Evolutionary conservation across 768 basidiomycete species (phyloP).

Genomic region (Exsudoporus frostii): DNA sequence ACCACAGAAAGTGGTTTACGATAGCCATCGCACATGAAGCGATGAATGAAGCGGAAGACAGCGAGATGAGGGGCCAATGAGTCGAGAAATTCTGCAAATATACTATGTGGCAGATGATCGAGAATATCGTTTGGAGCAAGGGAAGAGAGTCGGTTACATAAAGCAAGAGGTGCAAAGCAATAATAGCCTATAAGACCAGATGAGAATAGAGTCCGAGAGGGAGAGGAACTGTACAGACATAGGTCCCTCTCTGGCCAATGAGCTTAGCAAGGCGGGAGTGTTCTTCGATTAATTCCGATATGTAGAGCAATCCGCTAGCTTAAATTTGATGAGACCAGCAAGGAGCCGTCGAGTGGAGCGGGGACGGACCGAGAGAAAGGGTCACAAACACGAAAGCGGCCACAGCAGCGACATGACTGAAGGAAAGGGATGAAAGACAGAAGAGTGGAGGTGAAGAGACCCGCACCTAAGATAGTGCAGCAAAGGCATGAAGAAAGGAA

Average conservation of each 20-base stretch:
- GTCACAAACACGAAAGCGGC: conserved; percentile 89
- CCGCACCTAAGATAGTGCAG: conserved; percentile 61
- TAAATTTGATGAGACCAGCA: conserved; percentile 10
- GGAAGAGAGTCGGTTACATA: conserved; percentile 83
- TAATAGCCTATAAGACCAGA: conserved; percentile 57
- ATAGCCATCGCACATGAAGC: conserved; percentile 84
- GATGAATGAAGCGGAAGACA: conserved; percentile 81
- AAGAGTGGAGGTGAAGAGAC: neutral
- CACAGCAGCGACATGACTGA: conserved; percentile 70
- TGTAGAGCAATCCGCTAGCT: conserved; percentile 93
- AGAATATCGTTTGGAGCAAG: conserved; percentile 68
- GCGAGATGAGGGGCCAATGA: conserved; percentile 90
- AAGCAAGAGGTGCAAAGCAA: conserved; percentile 71
- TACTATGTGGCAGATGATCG: conserved; percentile 77
- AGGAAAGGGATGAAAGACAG: neutral
- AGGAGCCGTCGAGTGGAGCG: neutral
- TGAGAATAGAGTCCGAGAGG: neutral
- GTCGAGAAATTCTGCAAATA: conserved; percentile 92
- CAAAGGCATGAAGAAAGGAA: conserved; percentile 34
- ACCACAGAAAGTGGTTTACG: conserved; percentile 92
- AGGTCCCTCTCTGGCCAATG: conserved; percentile 81
- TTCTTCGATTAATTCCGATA: conserved; percentile 95
- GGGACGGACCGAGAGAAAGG: conserved; percentile 75
- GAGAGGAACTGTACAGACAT: conserved; percentile 52
- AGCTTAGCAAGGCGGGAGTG: conserved; percentile 79